These are phyloP conservation scores for Geotrichum bryndzae DNA, from an alignment of 1,139 yeast species.

Conservation along the genomic window DNA sequence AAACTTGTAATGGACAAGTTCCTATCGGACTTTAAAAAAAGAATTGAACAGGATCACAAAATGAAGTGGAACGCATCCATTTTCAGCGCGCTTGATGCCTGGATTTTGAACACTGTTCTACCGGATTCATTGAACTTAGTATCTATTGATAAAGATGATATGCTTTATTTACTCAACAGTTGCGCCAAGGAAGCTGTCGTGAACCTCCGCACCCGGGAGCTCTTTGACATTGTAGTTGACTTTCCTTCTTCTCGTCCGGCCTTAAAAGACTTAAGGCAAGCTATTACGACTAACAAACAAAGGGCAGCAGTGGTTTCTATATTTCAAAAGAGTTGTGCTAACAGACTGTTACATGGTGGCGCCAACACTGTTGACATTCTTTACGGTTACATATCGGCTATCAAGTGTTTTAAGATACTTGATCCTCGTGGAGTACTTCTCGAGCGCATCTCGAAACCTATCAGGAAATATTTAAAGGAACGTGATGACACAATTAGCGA, in stretches of 20 bases:
- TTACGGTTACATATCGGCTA: constrained; percentile 61
- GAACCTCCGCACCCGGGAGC: constrained; percentile 49
- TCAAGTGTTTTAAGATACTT: constrained; percentile 64
- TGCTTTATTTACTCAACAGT: constrained; percentile 8
- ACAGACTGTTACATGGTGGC: constrained; percentile 68
- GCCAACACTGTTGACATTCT: constrained; percentile 73
- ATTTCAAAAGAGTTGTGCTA: constrained; percentile 49
- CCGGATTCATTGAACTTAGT: constrained; percentile 13
- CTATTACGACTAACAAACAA: constrained; percentile 36
- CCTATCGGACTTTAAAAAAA: constrained; percentile 13
- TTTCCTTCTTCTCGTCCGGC: constrained; percentile 59
- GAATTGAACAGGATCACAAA: constrained; percentile 14
- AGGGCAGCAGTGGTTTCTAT: constrained; percentile 49
- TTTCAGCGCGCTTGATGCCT: constrained; percentile 18
- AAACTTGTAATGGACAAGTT: constrained; percentile 16
- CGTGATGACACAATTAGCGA: constrained; percentile 68
- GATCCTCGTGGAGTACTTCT: constrained; percentile 84
- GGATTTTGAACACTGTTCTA: constrained; percentile 17
- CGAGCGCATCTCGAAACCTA: constrained; percentile 72
- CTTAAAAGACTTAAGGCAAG: constrained; percentile 56
- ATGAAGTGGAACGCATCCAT: constrained; percentile 21
- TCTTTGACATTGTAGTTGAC: constrained; percentile 54
- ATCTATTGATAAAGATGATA: constrained; percentile 11
- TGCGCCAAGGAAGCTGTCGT: constrained; percentile 23
- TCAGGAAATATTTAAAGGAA: constrained; percentile 58